Conservation (phyloP, 306 rosid species). For the Cucumis cinereus region DNA sequence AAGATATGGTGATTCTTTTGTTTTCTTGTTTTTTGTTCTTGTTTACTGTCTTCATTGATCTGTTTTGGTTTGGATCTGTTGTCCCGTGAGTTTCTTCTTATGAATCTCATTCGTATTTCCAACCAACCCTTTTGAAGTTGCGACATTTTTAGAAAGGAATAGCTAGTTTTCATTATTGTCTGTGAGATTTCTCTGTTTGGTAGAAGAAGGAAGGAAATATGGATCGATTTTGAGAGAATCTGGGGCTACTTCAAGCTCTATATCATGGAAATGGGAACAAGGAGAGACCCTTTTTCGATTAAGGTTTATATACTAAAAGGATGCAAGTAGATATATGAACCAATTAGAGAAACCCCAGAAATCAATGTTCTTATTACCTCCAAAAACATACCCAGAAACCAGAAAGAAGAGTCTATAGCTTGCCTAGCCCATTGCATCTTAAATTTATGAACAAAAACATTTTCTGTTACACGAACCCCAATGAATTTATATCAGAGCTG, state of each 20-base stretch:
- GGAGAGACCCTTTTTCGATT: conserved; percentile 5
- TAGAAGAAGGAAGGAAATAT: not conserved
- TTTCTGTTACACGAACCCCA: conserved; percentile 26
- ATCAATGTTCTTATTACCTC: not conserved
- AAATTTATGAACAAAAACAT: not conserved
- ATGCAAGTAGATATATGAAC: not conserved
- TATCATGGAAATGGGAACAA: not conserved
- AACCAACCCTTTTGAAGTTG: not conserved
- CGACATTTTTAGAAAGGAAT: conserved; percentile 1
- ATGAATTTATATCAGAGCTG: conserved; percentile 14
- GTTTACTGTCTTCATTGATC: not conserved
- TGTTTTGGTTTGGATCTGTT: conserved; percentile 5
- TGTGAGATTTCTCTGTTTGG: not conserved
- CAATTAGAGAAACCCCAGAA: conserved; percentile 10
- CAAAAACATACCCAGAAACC: not conserved
- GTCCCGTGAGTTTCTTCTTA: conserved; percentile 36
- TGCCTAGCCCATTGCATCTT: not conserved
- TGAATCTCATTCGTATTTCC: conserved; percentile 6
- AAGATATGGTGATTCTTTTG: not conserved
- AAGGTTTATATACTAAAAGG: not conserved
- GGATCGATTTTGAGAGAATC: not conserved
- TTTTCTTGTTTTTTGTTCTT: not conserved
- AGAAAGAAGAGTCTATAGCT: not conserved
- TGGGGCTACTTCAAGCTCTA: not conserved
- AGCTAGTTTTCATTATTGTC: not conserved